A percentile compares a stretch with the other conserved stretches of the same genome.
Evolutionary conservation across 2,329 filamentous ascomycete species (phyloP).

Genomic region (Raffaelea deltoideospora): DNA sequence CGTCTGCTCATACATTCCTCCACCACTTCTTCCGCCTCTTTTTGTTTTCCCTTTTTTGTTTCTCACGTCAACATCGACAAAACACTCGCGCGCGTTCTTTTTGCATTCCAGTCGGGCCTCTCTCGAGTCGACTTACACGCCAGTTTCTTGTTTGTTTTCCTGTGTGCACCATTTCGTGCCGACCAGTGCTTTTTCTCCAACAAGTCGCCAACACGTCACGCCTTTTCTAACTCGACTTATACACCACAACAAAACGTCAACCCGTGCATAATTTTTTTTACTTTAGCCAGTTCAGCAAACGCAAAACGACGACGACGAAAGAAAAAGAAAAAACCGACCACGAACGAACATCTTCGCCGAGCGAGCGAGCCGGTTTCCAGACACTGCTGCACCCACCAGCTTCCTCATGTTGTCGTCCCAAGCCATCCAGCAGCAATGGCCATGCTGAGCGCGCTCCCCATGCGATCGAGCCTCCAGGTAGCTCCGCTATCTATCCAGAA

Average conservation of each 20-base stretch:
- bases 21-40: too few species aligned
- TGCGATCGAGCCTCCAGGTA: conserved; percentile 44
- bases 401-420: conserved; percentile 8
- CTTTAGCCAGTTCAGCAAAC: too few species aligned
- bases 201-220: not conserved
- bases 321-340: not conserved
- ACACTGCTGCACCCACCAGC: not conserved
- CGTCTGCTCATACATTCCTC: too few species aligned
- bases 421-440: conserved; percentile 22
- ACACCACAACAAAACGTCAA: too few species aligned
- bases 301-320: not conserved
- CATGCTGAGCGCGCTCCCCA: conserved; percentile 30
- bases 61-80: not conserved
- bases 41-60: not conserved
- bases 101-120: too few species aligned
- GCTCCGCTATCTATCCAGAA: conserved; percentile 42
- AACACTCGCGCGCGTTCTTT: not conserved
- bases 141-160: not conserved
- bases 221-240: too few species aligned
- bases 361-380: not conserved
- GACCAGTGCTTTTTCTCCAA: not conserved
- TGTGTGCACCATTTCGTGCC: not conserved
- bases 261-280: too few species aligned
- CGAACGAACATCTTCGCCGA: not conserved
- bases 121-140: not conserved